A percentile compares a stretch with the other conserved stretches of the same genome.
Evolutionary conservation across 805 yeast genomes (phyloP).

Genomic region (Saturnispora sanitii): DNA sequence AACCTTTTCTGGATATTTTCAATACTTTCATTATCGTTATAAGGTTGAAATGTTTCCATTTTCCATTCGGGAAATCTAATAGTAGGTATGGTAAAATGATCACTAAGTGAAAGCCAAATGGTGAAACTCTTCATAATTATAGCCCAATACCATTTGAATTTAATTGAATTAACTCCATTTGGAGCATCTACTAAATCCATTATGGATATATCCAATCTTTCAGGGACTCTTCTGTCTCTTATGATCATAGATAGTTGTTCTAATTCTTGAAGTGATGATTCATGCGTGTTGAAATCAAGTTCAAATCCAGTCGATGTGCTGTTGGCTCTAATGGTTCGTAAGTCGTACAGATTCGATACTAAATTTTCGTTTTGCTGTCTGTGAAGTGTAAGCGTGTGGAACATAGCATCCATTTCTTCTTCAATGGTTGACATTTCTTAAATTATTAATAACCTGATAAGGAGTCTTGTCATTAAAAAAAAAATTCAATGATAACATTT

Average conservation of each 20-base stretch:
- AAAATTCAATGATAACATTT: too few species aligned
- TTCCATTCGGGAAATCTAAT: background rate
- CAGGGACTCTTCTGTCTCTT: background rate
- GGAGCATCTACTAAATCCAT: conserved; percentile 2
- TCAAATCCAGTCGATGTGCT: too few species aligned
- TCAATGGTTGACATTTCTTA: too few species aligned
- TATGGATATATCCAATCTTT: background rate
- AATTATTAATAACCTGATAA: too few species aligned
- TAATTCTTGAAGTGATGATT: background rate
- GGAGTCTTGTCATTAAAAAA: too few species aligned
- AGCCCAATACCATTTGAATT: conserved; percentile 9
- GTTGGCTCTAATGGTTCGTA: too few species aligned
- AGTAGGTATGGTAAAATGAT: conserved; percentile 1
- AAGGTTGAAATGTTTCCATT: background rate
- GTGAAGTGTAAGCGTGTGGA: too few species aligned
- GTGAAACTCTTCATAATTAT: conserved; percentile 3
- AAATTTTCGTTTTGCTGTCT: too few species aligned
- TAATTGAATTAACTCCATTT: conserved; percentile 2
- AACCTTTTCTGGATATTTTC: background rate
- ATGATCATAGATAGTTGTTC: background rate
- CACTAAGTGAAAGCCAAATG: conserved; percentile 3
- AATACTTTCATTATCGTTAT: conserved; percentile 2
- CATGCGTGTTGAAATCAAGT: too few species aligned
- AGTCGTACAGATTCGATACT: too few species aligned
- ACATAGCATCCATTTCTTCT: too few species aligned